Base-by-base conservation (phyloP, 225 moss, liverwort and hornwort species). In the Neckera pumila region DNA sequence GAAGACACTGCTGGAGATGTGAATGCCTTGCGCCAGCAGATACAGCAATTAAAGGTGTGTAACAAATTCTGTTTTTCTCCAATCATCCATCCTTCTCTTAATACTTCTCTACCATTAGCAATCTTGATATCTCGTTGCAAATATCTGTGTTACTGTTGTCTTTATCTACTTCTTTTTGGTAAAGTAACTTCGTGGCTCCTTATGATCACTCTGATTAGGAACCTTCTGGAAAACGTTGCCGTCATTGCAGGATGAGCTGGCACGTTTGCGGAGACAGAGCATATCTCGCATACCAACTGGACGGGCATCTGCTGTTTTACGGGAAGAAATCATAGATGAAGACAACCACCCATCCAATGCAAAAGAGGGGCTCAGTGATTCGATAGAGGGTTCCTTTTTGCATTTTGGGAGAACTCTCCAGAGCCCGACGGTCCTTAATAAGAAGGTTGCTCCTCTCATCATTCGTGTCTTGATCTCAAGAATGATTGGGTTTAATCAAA, bases 1-100 rank as follows among this genome's bases (percentile, higher is more conserved):
- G 95, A 98, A 91, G 96, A 98, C 86, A 88, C 95, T 56, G 91
- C 94, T 86, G 96, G 96, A 75, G 98, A 98, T 94, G 88, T 96
- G 43, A 89, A 95, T 71, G 95, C 90, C 71, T 93, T 98, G 90
- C 95, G 96, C 81, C 96, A 95, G 65, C 96, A 95, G 82, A 94
- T 96, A 81, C 94, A 98, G 82, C 95, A 95, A 62, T 88, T 98
- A 21, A 95, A 98, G 95, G 97, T 98, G 87, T 19, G 69, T 63
- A 81, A 64, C 22, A 31, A 53, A 47, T 70, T 82, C n/a, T 59
- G 26, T 49, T 43, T n/a, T 25, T 76, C 42, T 83, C 56, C 31
- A 47, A 82, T 71, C 51, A 71, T 64, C 60, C 76, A 42, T 66
- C n/a, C 65, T 49, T 58, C 53, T 40, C 22, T 25, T 60, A 67